Percentiles rank a stretch among this genome's conserved stretches.
Conservation (phyloP, 2,329 filamentous ascomycete genomes). For the Chaetomium sp. region DNA sequence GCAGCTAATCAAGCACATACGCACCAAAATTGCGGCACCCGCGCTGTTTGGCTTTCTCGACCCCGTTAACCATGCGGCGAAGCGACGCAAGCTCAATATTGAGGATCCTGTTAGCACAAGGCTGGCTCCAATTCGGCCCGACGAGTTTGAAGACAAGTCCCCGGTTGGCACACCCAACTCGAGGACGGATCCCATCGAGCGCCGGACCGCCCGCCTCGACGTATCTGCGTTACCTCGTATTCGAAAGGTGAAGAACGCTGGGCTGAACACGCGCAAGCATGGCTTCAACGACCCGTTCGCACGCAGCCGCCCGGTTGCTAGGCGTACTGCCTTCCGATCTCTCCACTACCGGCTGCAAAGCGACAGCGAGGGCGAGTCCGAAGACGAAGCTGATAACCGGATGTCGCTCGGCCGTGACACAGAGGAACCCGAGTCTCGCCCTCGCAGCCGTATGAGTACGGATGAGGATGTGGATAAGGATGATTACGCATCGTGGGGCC, state of each 20-base stretch:
- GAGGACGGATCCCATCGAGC: slow-evolving; percentile 54
- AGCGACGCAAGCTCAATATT: slow-evolving; percentile 72
- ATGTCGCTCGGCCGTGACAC: slow-evolving; percentile 64
- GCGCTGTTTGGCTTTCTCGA: slow-evolving; percentile 75
- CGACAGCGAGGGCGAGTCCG: slow-evolving; percentile 78
- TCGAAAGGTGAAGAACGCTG: slow-evolving; percentile 57
- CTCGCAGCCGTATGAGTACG: slow-evolving; percentile 65
- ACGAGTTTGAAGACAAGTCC: slow-evolving; percentile 56
- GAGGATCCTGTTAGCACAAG: slow-evolving; percentile 58
- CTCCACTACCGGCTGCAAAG: slow-evolving; percentile 74
- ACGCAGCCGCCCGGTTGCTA: slow-evolving; percentile 52
- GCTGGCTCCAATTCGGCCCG: slow-evolving; percentile 45
- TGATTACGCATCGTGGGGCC: slow-evolving; percentile 41
- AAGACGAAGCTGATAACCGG: slow-evolving; percentile 64
- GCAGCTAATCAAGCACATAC: slow-evolving; percentile 83
- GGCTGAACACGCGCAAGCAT: slow-evolving; percentile 51
- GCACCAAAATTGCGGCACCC: slow-evolving; percentile 77
- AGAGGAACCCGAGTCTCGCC: slow-evolving; percentile 77
- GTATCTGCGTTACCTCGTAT: slow-evolving; percentile 67
- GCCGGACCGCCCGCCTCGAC: slow-evolving; percentile 50
- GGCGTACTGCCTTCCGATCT: slow-evolving; percentile 61
- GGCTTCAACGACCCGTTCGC: slow-evolving; percentile 64
- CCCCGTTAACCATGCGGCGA: slow-evolving; percentile 71
- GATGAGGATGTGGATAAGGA: slow-evolving; percentile 52
- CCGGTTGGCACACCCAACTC: slow-evolving; percentile 60